These are phyloP conservation scores for Colletotrichum sp. DNA, from an alignment of 2,329 filamentous ascomycete species.

Conservation along the genomic window DNA sequence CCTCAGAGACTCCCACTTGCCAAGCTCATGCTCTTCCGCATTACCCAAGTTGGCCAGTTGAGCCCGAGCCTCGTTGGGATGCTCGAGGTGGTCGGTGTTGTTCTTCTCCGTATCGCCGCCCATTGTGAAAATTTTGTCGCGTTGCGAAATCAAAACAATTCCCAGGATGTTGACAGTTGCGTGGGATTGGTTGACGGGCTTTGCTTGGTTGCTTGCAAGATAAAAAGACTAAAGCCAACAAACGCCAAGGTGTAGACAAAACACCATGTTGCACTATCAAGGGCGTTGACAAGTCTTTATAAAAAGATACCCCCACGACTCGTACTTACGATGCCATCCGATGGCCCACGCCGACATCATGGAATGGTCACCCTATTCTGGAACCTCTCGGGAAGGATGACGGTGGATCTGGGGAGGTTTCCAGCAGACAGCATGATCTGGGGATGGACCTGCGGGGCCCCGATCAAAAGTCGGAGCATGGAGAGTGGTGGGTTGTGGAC, in stretches of 20 bases:
- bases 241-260: background rate
- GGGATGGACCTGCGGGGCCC: background rate
- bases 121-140: background rate
- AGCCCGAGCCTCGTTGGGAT: background rate
- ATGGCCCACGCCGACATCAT: conserved; percentile 4
- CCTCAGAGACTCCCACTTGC: conserved; percentile 24
- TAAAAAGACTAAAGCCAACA: background rate
- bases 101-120: background rate
- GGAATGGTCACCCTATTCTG: background rate
- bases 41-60: conserved; percentile 24
- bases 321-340: conserved; percentile 4
- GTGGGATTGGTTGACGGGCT: background rate
- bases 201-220: background rate
- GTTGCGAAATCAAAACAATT: background rate
- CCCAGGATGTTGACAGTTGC: background rate
- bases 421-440: conserved; percentile 4
- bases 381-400: background rate
- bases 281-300: conserved; percentile 2
- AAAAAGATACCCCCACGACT: background rate
- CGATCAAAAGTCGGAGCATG: background rate
- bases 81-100: background rate
- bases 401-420: conserved; percentile 1
- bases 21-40: conserved; percentile 30
- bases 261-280: background rate
- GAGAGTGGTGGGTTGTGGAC: background rate